Conservation (phyloP, 768 basidiomycete genomes). For the Tulasnella sp. region DNA sequence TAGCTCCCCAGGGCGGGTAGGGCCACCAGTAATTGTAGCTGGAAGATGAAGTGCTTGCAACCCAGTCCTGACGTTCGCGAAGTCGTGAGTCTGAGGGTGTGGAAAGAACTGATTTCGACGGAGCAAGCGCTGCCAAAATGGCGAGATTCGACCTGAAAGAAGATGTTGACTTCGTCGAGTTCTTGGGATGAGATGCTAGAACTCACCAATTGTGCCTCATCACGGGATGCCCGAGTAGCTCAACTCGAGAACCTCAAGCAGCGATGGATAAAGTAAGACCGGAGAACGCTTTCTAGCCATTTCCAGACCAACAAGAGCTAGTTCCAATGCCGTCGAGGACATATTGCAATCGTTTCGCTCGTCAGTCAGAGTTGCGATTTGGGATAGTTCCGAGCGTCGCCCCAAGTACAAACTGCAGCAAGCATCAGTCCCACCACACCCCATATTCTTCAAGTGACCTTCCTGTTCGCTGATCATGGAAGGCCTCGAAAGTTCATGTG, state of each 20-base stretch:
- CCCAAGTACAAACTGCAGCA: not conserved
- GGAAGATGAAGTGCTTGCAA: not conserved
- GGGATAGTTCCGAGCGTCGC: not conserved
- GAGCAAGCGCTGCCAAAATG: not conserved
- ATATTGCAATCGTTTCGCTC: not conserved
- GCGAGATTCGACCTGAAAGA: not conserved
- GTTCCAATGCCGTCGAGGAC: not conserved
- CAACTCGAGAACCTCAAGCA: not conserved
- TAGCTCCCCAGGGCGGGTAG: constrained; percentile 5
- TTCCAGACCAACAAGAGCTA: not conserved
- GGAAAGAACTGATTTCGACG: not conserved
- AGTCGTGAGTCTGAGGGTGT: not conserved
- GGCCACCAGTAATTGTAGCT: constrained; percentile 15
- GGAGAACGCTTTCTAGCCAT: not conserved
- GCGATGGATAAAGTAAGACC: not conserved
- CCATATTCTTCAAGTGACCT: not conserved
- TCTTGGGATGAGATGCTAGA: not conserved
- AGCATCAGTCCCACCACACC: not conserved
- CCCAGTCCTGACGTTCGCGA: not conserved
- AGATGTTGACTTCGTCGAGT: not conserved
- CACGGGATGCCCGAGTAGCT: not conserved
- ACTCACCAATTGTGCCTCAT: not conserved
- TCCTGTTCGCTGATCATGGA: not conserved
- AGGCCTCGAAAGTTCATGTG: not conserved
- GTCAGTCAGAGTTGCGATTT: not conserved